Conservation (phyloP, 1,284 basidiomycete species). For the Spongiforma sp. region DNA sequence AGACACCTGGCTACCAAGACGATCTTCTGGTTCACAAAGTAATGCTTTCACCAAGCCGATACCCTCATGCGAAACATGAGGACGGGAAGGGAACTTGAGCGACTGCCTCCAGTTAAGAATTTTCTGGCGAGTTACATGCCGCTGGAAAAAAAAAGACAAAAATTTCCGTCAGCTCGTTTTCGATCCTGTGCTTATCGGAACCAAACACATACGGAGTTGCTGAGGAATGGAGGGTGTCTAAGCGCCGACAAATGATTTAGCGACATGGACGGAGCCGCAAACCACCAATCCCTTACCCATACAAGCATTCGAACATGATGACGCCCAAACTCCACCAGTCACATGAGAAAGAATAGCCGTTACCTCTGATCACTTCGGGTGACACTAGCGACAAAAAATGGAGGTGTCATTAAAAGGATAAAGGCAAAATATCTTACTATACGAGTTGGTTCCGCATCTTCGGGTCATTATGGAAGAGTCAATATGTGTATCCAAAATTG, state of each 20-base stretch:
- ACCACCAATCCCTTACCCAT: slow-evolving; percentile 63
- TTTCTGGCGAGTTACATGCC: slow-evolving; percentile 90
- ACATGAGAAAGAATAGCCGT: slow-evolving; percentile 93
- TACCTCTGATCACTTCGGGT: slow-evolving; percentile 92
- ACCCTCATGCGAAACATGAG: slow-evolving; percentile 84
- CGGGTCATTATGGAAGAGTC: slow-evolving; percentile 33
- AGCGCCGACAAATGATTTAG: slow-evolving; percentile 27
- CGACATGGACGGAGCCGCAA: slow-evolving; percentile 33
- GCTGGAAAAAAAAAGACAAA: slow-evolving; percentile 46
- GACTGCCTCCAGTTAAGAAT: slow-evolving; percentile 93
- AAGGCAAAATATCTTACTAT: slow-evolving; percentile 65
- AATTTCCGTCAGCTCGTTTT: slow-evolving; percentile 20
- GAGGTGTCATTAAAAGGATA: slow-evolving; percentile 27
- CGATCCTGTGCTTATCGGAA: slow-evolving; percentile 24
- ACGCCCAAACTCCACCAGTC: slow-evolving; percentile 99
- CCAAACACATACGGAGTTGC: slow-evolving; percentile 71
- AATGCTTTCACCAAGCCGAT: slow-evolving; percentile 87
- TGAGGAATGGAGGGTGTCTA: slow-evolving; percentile 93
- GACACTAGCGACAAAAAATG: slow-evolving; percentile 67
- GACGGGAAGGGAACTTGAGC: slow-evolving; percentile 86
- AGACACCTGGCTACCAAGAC: slow-evolving; percentile 79
- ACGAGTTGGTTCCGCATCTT: slow-evolving; percentile 89
- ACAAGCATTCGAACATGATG: slow-evolving; percentile 91
- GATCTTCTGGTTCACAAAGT: slow-evolving; percentile 93
- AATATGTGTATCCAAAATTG: slow-evolving; percentile 22